Conservation (phyloP, 805 yeast genomes). For the Starmerella apicola region DNA sequence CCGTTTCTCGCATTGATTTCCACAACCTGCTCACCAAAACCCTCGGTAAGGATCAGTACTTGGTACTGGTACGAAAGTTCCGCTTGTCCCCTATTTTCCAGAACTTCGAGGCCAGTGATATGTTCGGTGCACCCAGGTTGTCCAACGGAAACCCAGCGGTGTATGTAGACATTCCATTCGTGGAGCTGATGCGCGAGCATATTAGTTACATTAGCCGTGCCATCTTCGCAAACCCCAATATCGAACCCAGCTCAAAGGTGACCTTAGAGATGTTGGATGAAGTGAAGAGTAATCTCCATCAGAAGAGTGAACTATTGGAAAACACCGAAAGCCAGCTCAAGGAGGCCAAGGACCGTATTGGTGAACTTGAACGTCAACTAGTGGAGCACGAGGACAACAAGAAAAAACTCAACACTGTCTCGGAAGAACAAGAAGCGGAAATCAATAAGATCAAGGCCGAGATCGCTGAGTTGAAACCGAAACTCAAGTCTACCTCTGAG, state of each 20-base stretch:
- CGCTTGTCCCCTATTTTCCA: conserved; percentile 45
- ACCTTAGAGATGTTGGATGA: conserved; percentile 46
- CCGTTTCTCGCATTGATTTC: conserved; percentile 43
- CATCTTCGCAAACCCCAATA: conserved; percentile 56
- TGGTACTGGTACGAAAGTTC: conserved; percentile 59
- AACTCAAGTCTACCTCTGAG: background rate
- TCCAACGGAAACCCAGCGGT: conserved; percentile 81
- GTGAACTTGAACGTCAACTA: conserved; percentile 23
- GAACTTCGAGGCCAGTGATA: conserved; percentile 32
- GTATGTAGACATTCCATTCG: conserved; percentile 54
- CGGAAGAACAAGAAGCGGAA: conserved; percentile 7
- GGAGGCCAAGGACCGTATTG: conserved; percentile 19
- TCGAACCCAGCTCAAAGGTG: conserved; percentile 56
- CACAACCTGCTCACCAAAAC: conserved; percentile 51
- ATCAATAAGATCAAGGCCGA: conserved; percentile 7
- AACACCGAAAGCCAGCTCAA: conserved; percentile 22
- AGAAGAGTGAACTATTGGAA: conserved; percentile 23
- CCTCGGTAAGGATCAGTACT: conserved; percentile 72
- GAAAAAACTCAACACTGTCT: conserved; percentile 10
- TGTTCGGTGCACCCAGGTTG: conserved; percentile 46
- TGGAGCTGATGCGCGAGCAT: conserved; percentile 56
- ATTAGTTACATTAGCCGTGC: conserved; percentile 56
- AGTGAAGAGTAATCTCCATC: conserved; percentile 22
- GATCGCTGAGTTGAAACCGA: conserved; percentile 1
- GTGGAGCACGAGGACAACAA: conserved; percentile 20